Conservation (phyloP, 768 basidiomycete genomes). For the Crepidotus variabilis region DNA sequence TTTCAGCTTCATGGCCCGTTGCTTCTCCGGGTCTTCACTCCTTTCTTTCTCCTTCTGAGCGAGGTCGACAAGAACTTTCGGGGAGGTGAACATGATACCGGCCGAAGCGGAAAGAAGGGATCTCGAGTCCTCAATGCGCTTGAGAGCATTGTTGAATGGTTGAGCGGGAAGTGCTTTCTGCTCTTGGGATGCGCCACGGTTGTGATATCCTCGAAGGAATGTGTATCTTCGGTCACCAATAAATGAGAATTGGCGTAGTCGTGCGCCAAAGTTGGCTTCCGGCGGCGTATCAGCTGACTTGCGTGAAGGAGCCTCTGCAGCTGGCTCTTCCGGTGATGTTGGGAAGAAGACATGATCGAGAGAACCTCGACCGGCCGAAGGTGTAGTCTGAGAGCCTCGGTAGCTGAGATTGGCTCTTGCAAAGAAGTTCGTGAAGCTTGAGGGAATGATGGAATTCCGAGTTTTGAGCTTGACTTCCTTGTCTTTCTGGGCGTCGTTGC, state of each 20-base stretch:
- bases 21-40: neutral
- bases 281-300: constrained; percentile 24
- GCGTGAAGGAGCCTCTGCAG: constrained; percentile 9
- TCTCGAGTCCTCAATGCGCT: constrained; percentile 34
- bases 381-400: constrained; percentile 20
- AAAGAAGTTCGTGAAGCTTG: constrained; percentile 40
- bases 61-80: constrained; percentile 44
- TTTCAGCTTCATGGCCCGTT: constrained; percentile 31
- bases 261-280: constrained; percentile 10
- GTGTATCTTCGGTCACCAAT: constrained; percentile 25
- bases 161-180: constrained; percentile 15
- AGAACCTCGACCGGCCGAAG: constrained; percentile 28
- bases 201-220: constrained; percentile 6
- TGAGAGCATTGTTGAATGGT: constrained; percentile 36
- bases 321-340: constrained; percentile 9
- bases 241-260: constrained; percentile 36
- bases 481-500: constrained; percentile 1
- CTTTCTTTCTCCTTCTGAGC: constrained; percentile 42
- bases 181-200: constrained; percentile 4
- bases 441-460: constrained; percentile 32
- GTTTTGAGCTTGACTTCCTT: constrained; percentile 15
- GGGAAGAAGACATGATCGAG: constrained; percentile 28
- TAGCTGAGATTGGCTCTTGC: constrained; percentile 15
- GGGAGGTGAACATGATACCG: constrained; percentile 44
- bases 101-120: constrained; percentile 50